Evolutionary conservation across 768 basidiomycete species (phyloP).

Genomic region (Russula sp.): DNA sequence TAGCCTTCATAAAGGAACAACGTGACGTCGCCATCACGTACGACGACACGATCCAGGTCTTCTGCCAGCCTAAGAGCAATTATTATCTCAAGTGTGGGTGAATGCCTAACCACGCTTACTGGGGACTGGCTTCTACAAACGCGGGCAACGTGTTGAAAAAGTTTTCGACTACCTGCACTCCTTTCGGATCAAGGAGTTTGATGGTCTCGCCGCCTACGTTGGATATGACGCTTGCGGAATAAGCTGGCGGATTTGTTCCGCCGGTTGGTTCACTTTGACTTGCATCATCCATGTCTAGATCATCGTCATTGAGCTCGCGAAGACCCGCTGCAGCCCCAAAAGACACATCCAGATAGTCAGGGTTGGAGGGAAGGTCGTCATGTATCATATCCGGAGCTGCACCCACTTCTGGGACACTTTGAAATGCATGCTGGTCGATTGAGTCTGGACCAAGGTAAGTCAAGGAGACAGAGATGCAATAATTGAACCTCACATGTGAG

Average conservation of each 20-base stretch:
- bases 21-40: constrained; percentile 56
- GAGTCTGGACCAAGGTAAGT: constrained; percentile 42
- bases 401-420: constrained; percentile 65
- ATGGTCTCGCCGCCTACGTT: constrained; percentile 81
- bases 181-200: constrained; percentile 58
- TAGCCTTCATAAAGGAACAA: constrained; percentile 89
- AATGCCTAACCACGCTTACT: constrained; percentile 37
- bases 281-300: constrained; percentile 58
- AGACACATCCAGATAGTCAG: constrained; percentile 80
- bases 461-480: background rate
- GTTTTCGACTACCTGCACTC: constrained; percentile 65
- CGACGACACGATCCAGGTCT: constrained; percentile 39
- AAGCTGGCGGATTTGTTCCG: background rate
- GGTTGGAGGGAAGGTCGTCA: constrained; percentile 87
- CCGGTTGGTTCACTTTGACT: constrained; percentile 19
- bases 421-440: constrained; percentile 81
- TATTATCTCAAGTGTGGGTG: background rate
- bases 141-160: constrained; percentile 66
- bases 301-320: constrained; percentile 65
- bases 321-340: constrained; percentile 75
- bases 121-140: constrained; percentile 36
- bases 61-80: constrained; percentile 17
- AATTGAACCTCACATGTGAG: constrained; percentile 28
- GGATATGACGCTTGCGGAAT: constrained; percentile 39
- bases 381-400: constrained; percentile 80